phyloP scores from a whole-genome alignment of 108 stramenopile species.

The Halocafeteria seosinensis region DNA sequence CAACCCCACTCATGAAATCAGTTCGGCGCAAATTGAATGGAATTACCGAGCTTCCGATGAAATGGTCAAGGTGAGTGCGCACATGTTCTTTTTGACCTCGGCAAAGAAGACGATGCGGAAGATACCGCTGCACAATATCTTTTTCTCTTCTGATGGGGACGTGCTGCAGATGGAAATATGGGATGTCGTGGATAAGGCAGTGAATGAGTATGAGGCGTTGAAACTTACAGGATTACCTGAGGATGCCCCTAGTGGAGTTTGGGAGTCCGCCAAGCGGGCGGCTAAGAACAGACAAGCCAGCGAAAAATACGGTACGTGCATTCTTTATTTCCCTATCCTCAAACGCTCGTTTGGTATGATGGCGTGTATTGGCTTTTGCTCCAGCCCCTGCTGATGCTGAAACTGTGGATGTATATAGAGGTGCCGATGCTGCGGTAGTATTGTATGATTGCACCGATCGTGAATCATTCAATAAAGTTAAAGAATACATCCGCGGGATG shows the following conservation, averaged over 20 bases:
- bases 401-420: background rate
- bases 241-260: no score
- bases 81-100: background rate
- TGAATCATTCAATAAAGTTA: background rate
- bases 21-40: slow-evolving; percentile 23
- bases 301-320: no score
- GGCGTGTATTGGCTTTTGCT: background rate
- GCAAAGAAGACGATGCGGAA: no score
- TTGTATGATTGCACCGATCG: background rate
- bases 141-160: background rate
- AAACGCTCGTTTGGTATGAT: background rate
- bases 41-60: slow-evolving; percentile 9
- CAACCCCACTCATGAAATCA: slow-evolving; percentile 21
- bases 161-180: slow-evolving; percentile 9
- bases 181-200: slow-evolving; percentile 20
- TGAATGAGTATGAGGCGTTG: background rate
- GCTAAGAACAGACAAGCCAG: no score
- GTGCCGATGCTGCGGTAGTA: background rate
- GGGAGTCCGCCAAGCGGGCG: no score
- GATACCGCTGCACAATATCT: no score
- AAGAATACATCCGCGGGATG: background rate
- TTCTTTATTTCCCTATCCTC: background rate
- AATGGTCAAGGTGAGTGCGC: slow-evolving; percentile 18
- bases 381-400: background rate
- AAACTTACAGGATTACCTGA: no score